phyloP scores from a whole-genome alignment of 768 basidiomycete genomes.

The Tricholoma saponaceum region DNA sequence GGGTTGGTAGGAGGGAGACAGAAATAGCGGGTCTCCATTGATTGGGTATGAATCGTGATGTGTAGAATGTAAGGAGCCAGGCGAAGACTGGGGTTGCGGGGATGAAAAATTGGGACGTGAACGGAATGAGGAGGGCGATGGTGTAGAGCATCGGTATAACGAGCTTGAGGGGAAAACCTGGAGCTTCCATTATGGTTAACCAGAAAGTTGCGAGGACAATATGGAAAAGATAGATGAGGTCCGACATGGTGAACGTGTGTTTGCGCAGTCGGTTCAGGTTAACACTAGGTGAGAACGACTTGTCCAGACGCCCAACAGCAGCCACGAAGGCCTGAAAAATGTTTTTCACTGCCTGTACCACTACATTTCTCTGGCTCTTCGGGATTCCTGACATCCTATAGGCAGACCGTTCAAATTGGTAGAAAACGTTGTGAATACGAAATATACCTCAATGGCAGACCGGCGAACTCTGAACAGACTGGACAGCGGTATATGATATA shows the following conservation, averaged over 20 bases:
- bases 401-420: not conserved
- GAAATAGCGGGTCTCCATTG: slow-evolving; percentile 77
- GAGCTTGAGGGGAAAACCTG: slow-evolving; percentile 71
- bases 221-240: slow-evolving; percentile 65
- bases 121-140: slow-evolving; percentile 69
- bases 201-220: slow-evolving; percentile 61
- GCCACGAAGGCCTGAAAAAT: slow-evolving; percentile 48
- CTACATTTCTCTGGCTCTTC: slow-evolving; percentile 10
- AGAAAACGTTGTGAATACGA: not conserved
- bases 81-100: slow-evolving; percentile 84
- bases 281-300: slow-evolving; percentile 66
- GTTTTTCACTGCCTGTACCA: slow-evolving; percentile 18
- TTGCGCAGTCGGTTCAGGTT: slow-evolving; percentile 56
- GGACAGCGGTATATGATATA: not conserved
- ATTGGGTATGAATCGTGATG: slow-evolving; percentile 80
- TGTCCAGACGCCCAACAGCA: slow-evolving; percentile 68
- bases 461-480: not conserved
- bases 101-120: slow-evolving; percentile 87
- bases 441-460: not conserved
- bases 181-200: slow-evolving; percentile 67
- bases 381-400: not conserved
- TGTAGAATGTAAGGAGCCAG: slow-evolving; percentile 85
- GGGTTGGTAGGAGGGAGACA: slow-evolving; percentile 89
- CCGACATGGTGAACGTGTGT: slow-evolving; percentile 52
- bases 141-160: slow-evolving; percentile 70